Evolutionary conservation across 1,284 basidiomycete genomes (phyloP), one percentile per base, ranked within the genome.

Genomic region (Leccinum subfulvum): DNA sequence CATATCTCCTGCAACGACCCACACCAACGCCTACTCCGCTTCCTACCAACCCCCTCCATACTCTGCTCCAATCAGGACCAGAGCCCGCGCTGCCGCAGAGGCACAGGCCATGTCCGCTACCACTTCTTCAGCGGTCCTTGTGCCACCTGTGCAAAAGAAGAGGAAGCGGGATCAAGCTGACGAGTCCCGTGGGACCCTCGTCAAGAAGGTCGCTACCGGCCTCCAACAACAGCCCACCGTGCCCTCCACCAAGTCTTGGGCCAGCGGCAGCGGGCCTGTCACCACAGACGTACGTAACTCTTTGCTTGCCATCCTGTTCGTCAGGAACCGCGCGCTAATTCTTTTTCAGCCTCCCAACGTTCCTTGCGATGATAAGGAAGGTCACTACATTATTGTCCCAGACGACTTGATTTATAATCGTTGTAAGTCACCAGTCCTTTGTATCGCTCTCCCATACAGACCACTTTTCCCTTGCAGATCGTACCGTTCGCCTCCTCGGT

Each of bases 361-460:
- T 61, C 81, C 90, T 60, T 96, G 93, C 78, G 94, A 97, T 74
- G 94, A 97, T 81, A 91, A 95, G 77, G 94, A 97, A 75, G 94
- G 94, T 26, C 95, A 97, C 78, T 97, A 96, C 76, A 94, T 97
- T 72, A 91, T 97, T 74, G 88, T 90, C 65, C 89, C 90, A 54
- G 91, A 94, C 77, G 94, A 96, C 78, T 82, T 95, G 69, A 93
- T 97, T 68, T 84, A 88, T 74, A 83, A 83, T 68, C 88, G 91
- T 74, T 95, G 94, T 94, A 77, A 70, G 89, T 80, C 30, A 37
- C 44, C 33, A 53, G 58, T 41, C 13, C n/a, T 47, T 11, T 3
- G 3, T 55, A 21, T 11, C 39, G 44, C 57, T 21, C 23, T 44
- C 33, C 53, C 58, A n/a, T 62, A 49, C 39, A 23, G 30, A 75